Evolutionary conservation across 116 monocot genomes (phyloP), one percentile per base, ranked within the genome.

Genomic region (Dioscorea cayenensis): DNA sequence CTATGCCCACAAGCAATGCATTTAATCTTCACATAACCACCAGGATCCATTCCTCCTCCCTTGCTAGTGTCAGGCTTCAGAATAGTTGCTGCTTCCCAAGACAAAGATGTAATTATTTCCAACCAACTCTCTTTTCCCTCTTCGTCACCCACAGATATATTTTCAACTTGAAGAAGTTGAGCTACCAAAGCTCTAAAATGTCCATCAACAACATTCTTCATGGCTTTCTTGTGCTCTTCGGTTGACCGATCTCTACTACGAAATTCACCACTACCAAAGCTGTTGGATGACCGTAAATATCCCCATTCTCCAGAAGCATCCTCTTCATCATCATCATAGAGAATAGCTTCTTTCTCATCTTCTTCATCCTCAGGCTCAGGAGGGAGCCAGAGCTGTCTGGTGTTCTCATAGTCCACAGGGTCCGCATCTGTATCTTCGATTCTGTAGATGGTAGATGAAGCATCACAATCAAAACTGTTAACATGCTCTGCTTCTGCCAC

Each of bases 11-110:
- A 86, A 35, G 93, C 90, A 72, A 97, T 65, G 75, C 93, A 93
- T 68, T 97, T 97, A 50, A 97, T 73, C 75, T 97, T 97, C 55
- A 88, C 88, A 81, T 93, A 93, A n/a, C 84, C 88, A 58, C 84
- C 86, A 64, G 97, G 93, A 79, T 97, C 97, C 97, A 93, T 93
- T 59, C 88, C 88, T 71, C 90, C 96, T 75, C 90, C 86, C 28
- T 73, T 90, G 81, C 88, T 93, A 7, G 83, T 97, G 73, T 91
- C 91, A 66, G 97, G 90, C 72, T 90, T 90, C 14, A 97, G 88
- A 64, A 93, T 79, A 66, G 82, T 84, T 36, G 97, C 97, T 59
- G 93, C 97, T 83, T 97, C 86, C 93, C 97, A 97, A 67, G 97
- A 90, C 74, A 97, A 78, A 50, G 77, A 74, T 69, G 90, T 93